phyloP scores from a whole-genome alignment of 257 asterid genomes.

The Anisodus acutangulus region DNA sequence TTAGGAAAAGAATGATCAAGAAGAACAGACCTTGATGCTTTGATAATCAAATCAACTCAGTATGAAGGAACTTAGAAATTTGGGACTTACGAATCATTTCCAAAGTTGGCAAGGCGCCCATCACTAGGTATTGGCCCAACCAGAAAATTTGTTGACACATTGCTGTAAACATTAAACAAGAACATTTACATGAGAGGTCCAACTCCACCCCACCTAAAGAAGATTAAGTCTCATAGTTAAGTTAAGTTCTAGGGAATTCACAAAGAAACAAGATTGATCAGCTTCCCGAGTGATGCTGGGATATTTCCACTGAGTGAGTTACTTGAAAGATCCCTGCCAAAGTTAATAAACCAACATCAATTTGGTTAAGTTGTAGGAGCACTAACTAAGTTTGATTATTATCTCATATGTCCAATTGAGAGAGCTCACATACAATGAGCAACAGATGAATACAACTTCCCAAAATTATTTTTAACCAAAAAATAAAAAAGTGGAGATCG shows the following conservation, averaged over 20 bases:
- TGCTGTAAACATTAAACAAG: conserved; percentile 62
- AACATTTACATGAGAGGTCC: not conserved
- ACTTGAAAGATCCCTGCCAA: conserved; percentile 89
- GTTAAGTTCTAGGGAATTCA: conserved; percentile 48
- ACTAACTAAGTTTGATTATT: not conserved
- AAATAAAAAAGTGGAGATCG: not conserved
- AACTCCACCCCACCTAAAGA: not conserved
- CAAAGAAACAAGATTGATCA: conserved; percentile 69
- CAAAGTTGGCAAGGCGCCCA: conserved; percentile 77
- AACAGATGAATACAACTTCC: not conserved
- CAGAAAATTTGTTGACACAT: conserved; percentile 84
- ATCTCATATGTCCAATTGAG: not conserved
- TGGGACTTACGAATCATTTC: conserved; percentile 74
- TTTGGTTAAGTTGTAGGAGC: conserved; percentile 38
- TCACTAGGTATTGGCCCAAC: conserved; percentile 84
- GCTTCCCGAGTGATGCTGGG: conserved; percentile 85
- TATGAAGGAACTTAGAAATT: not conserved
- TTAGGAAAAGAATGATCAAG: conserved; percentile 5
- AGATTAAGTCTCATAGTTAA: conserved; percentile 28
- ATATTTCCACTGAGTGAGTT: conserved; percentile 87
- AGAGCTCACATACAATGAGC: not conserved
- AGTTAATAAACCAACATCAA: conserved; percentile 14
- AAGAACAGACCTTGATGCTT: not conserved
- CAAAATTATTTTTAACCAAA: not conserved
- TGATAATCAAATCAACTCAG: not conserved